phyloP scores from a whole-genome alignment of 306 rosid genomes.

The Cicer judaicum region DNA sequence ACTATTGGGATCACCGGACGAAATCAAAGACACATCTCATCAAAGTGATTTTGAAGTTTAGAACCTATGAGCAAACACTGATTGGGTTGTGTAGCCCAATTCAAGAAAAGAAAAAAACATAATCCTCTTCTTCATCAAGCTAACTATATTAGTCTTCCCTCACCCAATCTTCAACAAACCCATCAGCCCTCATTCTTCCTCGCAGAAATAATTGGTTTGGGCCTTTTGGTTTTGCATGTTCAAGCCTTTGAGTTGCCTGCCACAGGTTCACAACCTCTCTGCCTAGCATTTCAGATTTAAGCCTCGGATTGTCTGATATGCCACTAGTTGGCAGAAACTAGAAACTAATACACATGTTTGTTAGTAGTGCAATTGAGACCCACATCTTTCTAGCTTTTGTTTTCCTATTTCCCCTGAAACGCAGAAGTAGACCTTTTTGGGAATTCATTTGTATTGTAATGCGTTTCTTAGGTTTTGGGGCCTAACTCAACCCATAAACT shows the following conservation, averaged over 20 bases:
- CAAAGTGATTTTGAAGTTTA: not conserved
- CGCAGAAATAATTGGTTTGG: not conserved
- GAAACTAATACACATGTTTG: not conserved
- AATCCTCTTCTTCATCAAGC: not conserved
- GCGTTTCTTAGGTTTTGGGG: not conserved
- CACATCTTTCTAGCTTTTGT: not conserved
- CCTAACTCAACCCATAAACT: not conserved
- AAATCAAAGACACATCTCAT: constrained; percentile 4
- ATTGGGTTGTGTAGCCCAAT: not conserved
- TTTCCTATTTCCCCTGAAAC: not conserved
- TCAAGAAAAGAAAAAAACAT: not conserved
- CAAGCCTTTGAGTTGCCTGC: not conserved
- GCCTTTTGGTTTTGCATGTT: not conserved
- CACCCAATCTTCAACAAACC: not conserved
- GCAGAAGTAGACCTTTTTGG: not conserved
- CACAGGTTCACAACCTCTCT: not conserved
- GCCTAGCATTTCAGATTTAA: not conserved
- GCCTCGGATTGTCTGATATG: not conserved
- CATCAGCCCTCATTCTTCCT: constrained; percentile 13
- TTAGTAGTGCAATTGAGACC: not conserved
- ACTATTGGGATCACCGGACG: not conserved
- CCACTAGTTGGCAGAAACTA: not conserved
- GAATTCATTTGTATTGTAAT: not conserved
- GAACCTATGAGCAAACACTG: not conserved
- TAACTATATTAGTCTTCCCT: not conserved